A percentile compares a stretch with the other conserved stretches of the same genome.
Evolutionary conservation across 2,329 filamentous ascomycete genomes (phyloP).

Genomic region (Penicillium sp.): DNA sequence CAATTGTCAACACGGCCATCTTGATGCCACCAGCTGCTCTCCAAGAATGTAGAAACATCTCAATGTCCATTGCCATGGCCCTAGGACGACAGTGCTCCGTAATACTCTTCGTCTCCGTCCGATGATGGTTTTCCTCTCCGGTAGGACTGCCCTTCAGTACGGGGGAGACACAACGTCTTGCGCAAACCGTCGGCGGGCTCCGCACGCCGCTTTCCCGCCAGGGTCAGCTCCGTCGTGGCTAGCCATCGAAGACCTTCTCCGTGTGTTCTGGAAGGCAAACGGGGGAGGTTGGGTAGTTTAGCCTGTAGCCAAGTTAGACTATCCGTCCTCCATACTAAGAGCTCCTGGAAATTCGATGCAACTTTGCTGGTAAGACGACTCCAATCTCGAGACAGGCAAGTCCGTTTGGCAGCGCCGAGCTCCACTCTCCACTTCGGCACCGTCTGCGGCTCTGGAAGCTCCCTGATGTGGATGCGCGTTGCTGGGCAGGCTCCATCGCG

Average conservation of each 20-base stretch:
- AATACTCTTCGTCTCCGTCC: conserved; percentile 7
- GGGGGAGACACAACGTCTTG: too few relatives aligned
- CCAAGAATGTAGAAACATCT: not conserved
- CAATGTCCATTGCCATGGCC: not conserved
- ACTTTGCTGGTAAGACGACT: not conserved
- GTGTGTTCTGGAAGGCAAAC: not conserved
- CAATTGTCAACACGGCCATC: conserved; percentile 11
- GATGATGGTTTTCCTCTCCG: conserved; percentile 5
- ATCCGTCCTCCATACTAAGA: not conserved
- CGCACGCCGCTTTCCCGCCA: conserved; percentile 9
- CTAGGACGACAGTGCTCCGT: conserved; percentile 3
- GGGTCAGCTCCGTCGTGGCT: not conserved
- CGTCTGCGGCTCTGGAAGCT: conserved; percentile 31
- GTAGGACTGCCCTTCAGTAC: too few relatives aligned
- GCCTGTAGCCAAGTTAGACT: not conserved
- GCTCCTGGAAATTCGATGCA: not conserved
- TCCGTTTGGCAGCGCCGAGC: conserved; percentile 4
- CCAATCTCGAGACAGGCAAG: not conserved
- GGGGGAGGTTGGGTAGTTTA: not conserved
- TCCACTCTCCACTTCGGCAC: conserved; percentile 25
- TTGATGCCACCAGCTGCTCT: not conserved
- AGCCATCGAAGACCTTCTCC: not conserved
- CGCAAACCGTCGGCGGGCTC: conserved; percentile 5
- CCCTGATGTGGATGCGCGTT: conserved; percentile 21
- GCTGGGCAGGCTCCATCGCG: conserved; percentile 10